A percentile compares a stretch with the other conserved stretches of the same genome.
These are phyloP conservation scores for Starmerella gropengiesseri DNA, from an alignment of 805 yeast species.

Conservation along the genomic window DNA sequence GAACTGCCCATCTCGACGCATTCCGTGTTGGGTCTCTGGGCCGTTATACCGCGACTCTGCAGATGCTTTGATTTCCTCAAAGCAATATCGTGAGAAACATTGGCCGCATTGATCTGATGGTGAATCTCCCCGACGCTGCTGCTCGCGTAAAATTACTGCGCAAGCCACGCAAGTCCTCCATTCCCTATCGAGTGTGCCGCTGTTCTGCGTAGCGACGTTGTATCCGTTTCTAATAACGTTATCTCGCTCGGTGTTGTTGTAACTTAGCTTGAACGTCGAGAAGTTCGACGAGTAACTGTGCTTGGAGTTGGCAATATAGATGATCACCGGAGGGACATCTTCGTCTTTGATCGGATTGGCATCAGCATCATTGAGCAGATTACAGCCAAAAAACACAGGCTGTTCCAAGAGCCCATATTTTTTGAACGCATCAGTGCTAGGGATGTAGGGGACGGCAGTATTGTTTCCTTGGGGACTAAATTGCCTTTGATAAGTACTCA, in stretches of 20 bases:
- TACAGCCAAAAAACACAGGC: conserved; percentile 78
- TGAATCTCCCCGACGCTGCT: conserved; percentile 48
- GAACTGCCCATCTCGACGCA: no score
- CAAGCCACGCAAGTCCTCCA: conserved; percentile 66
- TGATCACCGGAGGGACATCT: conserved; percentile 50
- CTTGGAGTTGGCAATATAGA: conserved; percentile 59
- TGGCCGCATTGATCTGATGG: conserved; percentile 53
- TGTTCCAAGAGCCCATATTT: conserved; percentile 33
- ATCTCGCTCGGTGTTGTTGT: conserved; percentile 43
- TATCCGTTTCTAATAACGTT: conserved; percentile 58
- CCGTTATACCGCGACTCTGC: no score
- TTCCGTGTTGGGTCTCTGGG: no score
- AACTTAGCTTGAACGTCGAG: conserved; percentile 53
- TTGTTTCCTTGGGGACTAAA: conserved; percentile 17
- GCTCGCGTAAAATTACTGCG: conserved; percentile 63
- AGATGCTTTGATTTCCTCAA: neutral
- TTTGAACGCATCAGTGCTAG: conserved; percentile 35
- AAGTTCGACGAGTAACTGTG: conserved; percentile 50
- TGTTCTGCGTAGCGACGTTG: conserved; percentile 50
- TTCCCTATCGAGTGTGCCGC: conserved; percentile 49
- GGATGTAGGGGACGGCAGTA: conserved; percentile 19
- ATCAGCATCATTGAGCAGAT: conserved; percentile 34
- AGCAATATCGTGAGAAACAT: conserved; percentile 58
- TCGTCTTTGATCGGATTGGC: conserved; percentile 32
- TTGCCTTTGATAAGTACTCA: conserved; percentile 22